phyloP scores from a whole-genome alignment of 2,329 filamentous ascomycete species.

The Dothistroma septosporum region DNA sequence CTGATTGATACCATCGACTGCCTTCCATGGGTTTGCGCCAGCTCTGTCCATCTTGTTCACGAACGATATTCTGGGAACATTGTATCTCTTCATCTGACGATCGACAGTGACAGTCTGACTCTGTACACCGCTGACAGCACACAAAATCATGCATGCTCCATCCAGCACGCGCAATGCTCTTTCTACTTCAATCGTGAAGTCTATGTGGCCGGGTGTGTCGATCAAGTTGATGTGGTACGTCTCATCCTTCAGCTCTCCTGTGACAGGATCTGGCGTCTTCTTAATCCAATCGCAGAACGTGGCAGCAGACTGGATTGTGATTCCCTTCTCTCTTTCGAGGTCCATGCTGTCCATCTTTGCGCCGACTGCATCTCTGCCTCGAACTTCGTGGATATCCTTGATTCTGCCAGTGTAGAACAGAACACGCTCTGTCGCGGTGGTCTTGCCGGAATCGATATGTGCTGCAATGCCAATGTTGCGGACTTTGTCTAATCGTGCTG shows the following conservation, averaged over 20 bases:
- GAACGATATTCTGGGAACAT: slow-evolving; percentile 91
- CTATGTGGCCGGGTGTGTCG: slow-evolving; percentile 96
- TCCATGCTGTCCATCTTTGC: slow-evolving; percentile 99
- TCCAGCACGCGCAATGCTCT: slow-evolving; percentile 90
- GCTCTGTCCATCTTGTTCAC: slow-evolving; percentile 99
- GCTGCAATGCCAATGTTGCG: slow-evolving; percentile 98
- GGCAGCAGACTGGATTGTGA: slow-evolving; percentile 96
- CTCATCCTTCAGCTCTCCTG: slow-evolving; percentile 73
- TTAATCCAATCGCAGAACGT: slow-evolving; percentile 98
- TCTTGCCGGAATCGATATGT: slow-evolving; percentile 98
- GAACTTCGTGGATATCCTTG: slow-evolving; percentile 93
- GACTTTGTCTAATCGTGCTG: slow-evolving; percentile 70
- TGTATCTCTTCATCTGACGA: slow-evolving; percentile 97
- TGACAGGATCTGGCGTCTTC: slow-evolving; percentile 46
- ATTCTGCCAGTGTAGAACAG: slow-evolving; percentile 98
- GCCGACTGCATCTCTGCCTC: slow-evolving; percentile 88
- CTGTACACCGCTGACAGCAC: slow-evolving; percentile 94
- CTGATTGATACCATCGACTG: slow-evolving; percentile 92
- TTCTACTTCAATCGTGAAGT: slow-evolving; percentile 99
- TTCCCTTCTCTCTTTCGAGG: slow-evolving; percentile 94
- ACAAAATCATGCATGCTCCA: slow-evolving; percentile 97
- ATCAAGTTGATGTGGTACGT: slow-evolving; percentile 98
- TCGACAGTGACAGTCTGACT: slow-evolving; percentile 98
- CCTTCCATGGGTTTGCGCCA: slow-evolving; percentile 97
- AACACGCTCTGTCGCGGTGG: slow-evolving; percentile 91